phyloP scores from a whole-genome alignment of 345 rosid genomes.

The Euphorbia tirucalli region DNA sequence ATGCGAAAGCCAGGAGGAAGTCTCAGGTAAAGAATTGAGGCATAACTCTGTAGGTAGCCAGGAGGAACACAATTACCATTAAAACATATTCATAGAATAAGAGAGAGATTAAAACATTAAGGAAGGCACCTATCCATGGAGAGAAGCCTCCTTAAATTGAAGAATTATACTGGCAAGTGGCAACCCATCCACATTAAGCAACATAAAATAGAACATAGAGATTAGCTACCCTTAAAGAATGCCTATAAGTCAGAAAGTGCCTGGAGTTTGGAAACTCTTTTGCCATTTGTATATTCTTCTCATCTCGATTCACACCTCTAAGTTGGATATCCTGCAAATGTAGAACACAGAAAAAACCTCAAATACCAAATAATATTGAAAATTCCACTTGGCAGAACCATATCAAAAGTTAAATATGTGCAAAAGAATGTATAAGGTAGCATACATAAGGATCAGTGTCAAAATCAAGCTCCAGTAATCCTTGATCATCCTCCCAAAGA shows the following conservation, averaged over 20 bases:
- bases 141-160: background rate
- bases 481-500: constrained; percentile 95
- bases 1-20: constrained; percentile 79
- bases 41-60: constrained; percentile 64
- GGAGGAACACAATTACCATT: constrained; percentile 9
- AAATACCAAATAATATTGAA: background rate
- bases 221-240: constrained; percentile 76
- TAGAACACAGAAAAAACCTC: background rate
- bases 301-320: constrained; percentile 94
- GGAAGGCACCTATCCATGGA: constrained; percentile 1
- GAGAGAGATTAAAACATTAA: constrained; percentile 1
- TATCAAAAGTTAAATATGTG: constrained; percentile 4
- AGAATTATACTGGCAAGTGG: background rate
- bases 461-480: constrained; percentile 81
- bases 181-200: background rate
- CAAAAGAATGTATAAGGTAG: constrained; percentile 6
- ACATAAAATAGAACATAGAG: background rate
- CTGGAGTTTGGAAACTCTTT: constrained; percentile 68
- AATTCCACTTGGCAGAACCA: background rate
- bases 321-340: constrained; percentile 86
- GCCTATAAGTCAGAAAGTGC: constrained; percentile 79
- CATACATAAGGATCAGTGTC: constrained; percentile 67
- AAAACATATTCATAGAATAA: background rate
- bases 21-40: constrained; percentile 88
- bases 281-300: constrained; percentile 91